These are phyloP conservation scores for Lepidium campestre DNA, from an alignment of 441 rosid genomes.

Conservation along the genomic window DNA sequence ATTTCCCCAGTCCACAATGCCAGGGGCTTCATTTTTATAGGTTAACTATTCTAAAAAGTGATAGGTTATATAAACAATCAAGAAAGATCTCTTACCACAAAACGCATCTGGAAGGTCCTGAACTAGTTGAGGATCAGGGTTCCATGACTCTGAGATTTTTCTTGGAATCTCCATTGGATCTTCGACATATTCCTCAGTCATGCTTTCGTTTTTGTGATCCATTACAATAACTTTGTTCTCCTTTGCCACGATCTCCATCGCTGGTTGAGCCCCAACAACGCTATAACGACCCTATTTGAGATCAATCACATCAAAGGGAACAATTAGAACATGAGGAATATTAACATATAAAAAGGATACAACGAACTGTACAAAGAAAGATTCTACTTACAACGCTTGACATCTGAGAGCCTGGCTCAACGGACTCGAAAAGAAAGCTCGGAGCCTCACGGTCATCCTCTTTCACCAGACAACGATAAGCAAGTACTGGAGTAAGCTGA, in stretches of 20 bases:
- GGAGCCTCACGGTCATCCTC: slow-evolving; percentile 90
- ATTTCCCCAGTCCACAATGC: not conserved
- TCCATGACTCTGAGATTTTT: slow-evolving; percentile 67
- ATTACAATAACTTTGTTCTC: slow-evolving; percentile 64
- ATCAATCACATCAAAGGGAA: slow-evolving; percentile 12
- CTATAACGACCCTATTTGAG: slow-evolving; percentile 63
- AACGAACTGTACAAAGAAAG: not conserved
- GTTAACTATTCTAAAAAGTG: not conserved
- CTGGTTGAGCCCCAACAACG: slow-evolving; percentile 80
- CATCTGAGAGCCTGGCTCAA: slow-evolving; percentile 56
- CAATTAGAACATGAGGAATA: not conserved
- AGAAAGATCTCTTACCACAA: slow-evolving; percentile 53
- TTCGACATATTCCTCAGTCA: slow-evolving; percentile 57
- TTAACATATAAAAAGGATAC: not conserved
- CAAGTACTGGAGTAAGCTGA: slow-evolving; percentile 84
- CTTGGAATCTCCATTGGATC: slow-evolving; percentile 80
- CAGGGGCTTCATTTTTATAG: not conserved
- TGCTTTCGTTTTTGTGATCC: slow-evolving; percentile 57
- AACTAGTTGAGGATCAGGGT: slow-evolving; percentile 62
- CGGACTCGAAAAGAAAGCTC: slow-evolving; percentile 83
- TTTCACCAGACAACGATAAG: slow-evolving; percentile 81
- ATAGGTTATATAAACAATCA: not conserved
- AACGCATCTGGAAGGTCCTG: slow-evolving; percentile 82
- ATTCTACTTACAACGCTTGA: slow-evolving; percentile 52
- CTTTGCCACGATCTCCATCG: slow-evolving; percentile 75